Base-by-base conservation (phyloP, 768 basidiomycete species). In the Pulveroboletus sp. region DNA sequence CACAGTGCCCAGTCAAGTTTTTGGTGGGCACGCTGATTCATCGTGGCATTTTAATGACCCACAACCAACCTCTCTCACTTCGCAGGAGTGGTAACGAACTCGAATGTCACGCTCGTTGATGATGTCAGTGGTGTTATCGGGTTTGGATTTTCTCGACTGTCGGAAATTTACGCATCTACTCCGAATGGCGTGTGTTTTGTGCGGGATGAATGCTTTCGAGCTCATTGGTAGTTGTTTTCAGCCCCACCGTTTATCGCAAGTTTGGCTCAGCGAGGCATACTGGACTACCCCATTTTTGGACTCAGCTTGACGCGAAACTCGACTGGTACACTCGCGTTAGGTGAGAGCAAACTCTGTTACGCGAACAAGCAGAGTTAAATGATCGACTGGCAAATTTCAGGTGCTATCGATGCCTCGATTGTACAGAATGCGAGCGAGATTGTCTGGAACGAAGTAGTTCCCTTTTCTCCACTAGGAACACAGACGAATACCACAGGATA, bases 201-300 rank as follows among this genome's bases (percentile, higher is more conserved):
- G 24, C 31, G 38, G 39, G 18, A 28, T 33, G 1, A 27, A n/a
- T 14, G 40, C 8, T 37, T 26, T 15, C 15, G 27, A 39, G 21
- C 52, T 5, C 27, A 39, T 46, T 15, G 8, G 12, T 6, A 42
- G 33, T 37, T 27, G 8, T 52, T 15, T 36, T 24, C 36, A 89
- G 86, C 83, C 1, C 78, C 80, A 0, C 84, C 89, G 0, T 86
- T 89, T 69, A 75, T 90, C 40, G 70, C 79, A 4, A 76, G 67
- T 18, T 70, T 90, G 43, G 80, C 83, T 8, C 73, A 82, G 50
- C 73, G 77, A 53, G 88, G 86, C 15, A 67, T 76, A 28, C 67
- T 90, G 41, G 78, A 81, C 31, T 91, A 89, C 61, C 89, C 89
- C 1, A 59, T 91, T 8, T 90, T 90, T 57, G 86, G 83, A n/a